Base-by-base conservation (phyloP, 1,284 basidiomycete species). In the Meira miltonrushii region DNA sequence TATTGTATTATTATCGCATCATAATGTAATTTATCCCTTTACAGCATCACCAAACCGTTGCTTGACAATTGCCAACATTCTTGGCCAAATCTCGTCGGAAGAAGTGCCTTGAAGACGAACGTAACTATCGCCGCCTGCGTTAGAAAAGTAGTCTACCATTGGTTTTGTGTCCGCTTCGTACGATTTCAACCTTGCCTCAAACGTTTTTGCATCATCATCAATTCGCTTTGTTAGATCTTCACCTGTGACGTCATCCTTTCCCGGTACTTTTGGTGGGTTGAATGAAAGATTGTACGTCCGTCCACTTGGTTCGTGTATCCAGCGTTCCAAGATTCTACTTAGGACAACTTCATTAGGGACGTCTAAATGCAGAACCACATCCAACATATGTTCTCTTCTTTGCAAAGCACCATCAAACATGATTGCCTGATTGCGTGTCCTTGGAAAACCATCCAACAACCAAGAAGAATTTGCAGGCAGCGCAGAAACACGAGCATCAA, bases 361-460 rank as follows among this genome's bases (percentile, higher is more conserved):
- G 69, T 93, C 88, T 47, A 98, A 83, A 78, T 95, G 92, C 57
- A 95, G 85, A 52, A 97, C 85, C 61, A 97, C 83, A 65, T 87
- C 91, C 58, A 98, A 81, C 23, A 55, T 62, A 7, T 41, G 6
- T 1, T 41, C 15, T 38, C 59, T 47, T 15, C 41, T 17, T 33
- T 38, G n/a, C 2, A 77, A 64, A 46, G 80, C 76, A 5, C 71
- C 54, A 63, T 96, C 90, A 10, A 99, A 83, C 47, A 94, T 82
- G 76, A 87, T 82, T 0, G 90, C 94, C 79, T 99, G 94, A 15
- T 85, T 86, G 1, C 94, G 79, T 1, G 94, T 99, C 41, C 94
- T 86, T 37, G 94, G 94, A 75, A 98, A 98, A 5, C 94, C 94
- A 73, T 99, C 94, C 39, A 98, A 80, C 65, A 97, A 88, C 38